Evolutionary conservation across 768 basidiomycete species (phyloP).

Genomic region (Roridomyces roridus): DNA sequence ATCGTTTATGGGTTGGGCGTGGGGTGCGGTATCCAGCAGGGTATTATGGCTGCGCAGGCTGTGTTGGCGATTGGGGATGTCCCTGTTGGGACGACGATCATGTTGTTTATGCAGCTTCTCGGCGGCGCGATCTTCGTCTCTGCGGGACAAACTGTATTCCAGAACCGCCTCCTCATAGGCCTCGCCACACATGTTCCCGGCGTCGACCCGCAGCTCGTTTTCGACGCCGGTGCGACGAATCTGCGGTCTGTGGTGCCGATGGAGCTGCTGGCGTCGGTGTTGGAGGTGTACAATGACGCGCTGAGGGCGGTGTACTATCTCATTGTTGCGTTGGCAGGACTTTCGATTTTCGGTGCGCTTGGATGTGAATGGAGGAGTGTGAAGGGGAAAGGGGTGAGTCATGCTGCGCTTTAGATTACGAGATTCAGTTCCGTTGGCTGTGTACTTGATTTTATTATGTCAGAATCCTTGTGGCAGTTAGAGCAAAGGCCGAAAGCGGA

Average conservation of each 20-base stretch:
- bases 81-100: constrained; percentile 18
- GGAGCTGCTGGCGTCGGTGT: not conserved
- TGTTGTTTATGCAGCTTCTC: constrained; percentile 27
- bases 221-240: constrained; percentile 12
- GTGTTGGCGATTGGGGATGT: constrained; percentile 18
- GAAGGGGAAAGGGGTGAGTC: constrained; percentile 5
- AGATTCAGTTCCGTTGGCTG: no score
- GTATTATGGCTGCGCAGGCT: constrained; percentile 26
- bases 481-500: no score
- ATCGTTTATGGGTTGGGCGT: constrained; percentile 34
- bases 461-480: no score
- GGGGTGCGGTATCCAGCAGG: constrained; percentile 29
- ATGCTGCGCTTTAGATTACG: no score
- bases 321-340: not conserved
- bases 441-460: no score
- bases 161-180: constrained; percentile 5
- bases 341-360: not conserved
- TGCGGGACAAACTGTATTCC: constrained; percentile 26
- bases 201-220: constrained; percentile 1
- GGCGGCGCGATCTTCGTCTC: constrained; percentile 28
- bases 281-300: constrained; percentile 14
- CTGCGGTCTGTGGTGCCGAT: constrained; percentile 1
- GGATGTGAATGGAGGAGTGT: constrained; percentile 13
- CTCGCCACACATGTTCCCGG: constrained; percentile 7
- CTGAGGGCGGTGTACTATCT: constrained; percentile 6